Base-by-base conservation (phyloP, 2,329 filamentous ascomycete species). In the Botrytis fabae region DNA sequence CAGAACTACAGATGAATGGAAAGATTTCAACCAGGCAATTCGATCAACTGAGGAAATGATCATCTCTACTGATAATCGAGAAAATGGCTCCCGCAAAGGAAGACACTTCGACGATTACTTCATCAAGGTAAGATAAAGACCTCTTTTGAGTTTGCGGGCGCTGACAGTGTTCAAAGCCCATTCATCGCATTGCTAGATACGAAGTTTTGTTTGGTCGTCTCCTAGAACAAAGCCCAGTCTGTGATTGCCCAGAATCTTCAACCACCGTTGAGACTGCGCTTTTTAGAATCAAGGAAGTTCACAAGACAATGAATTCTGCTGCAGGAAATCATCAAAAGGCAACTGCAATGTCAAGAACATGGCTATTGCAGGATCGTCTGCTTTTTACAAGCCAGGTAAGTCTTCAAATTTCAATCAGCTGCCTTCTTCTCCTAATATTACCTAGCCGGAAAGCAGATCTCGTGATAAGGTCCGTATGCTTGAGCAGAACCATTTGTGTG, bases 161-260 rank as follows among this genome's bases (percentile, higher is more conserved):
- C 70, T 73, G 40, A 77, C 72, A 70, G 48, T 25, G 22, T 59
- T 57, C 57, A 28, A 57, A 97, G 93, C 96, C 95, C 0, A 95
- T 98, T 32, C 95, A 99, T 82, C 89, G 95, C 72, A 88, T 98
- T 35, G 97, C 94, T 84, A 94, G 92, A 83, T 98, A 98, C 80
- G 94, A 94, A 18, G 85, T 99, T 6, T 85, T 98, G 2, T 95
- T 98, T 79, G 87, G 90, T 8, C 94, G 98, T 78, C 85, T 99
- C 14, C 86, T 95, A 74, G 95, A 92, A 78, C 88, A 91, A 76
- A 98, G 95, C 0, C 93, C 94, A 2, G 92, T 93, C 1, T 90
- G 88, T 72, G 95, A 98, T 80, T 97, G 94, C 78, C 94, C 94
- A 0, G 90, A 90, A 74, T 92, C 94, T 1, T 92, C 97, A 81